Conservation (phyloP, 2,329 filamentous ascomycete genomes). For the Corinectria fuckeliana region DNA sequence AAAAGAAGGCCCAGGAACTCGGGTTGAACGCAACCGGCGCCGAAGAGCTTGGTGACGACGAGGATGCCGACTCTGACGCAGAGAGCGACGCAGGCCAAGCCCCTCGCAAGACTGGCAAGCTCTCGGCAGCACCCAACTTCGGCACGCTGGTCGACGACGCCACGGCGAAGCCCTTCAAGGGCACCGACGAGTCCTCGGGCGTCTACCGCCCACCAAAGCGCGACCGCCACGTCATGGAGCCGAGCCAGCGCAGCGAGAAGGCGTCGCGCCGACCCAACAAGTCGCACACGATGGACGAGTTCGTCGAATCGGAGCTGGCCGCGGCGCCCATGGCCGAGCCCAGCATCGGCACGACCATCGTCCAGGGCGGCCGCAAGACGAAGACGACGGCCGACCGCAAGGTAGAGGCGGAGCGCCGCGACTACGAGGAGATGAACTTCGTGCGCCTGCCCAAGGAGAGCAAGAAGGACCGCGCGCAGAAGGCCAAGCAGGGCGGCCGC, state of each 20-base stretch:
- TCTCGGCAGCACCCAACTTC: slow-evolving; percentile 43
- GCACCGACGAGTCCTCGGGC: slow-evolving; percentile 60
- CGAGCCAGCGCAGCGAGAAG: slow-evolving; percentile 66
- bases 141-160: slow-evolving; percentile 44
- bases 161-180: slow-evolving; percentile 34
- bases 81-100: slow-evolving; percentile 44
- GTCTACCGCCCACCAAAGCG: slow-evolving; percentile 91
- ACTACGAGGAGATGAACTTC: slow-evolving; percentile 94
- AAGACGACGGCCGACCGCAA: slow-evolving; percentile 80
- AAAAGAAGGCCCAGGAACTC: slow-evolving; percentile 46
- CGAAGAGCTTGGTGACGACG: slow-evolving; percentile 40
- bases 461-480: slow-evolving; percentile 84
- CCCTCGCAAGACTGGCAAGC: slow-evolving; percentile 33
- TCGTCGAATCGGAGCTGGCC: slow-evolving; percentile 84
- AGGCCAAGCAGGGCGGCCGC: slow-evolving; percentile 57
- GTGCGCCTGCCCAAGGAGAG: slow-evolving; percentile 82
- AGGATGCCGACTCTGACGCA: slow-evolving; percentile 46
- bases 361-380: slow-evolving; percentile 76
- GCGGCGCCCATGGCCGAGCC: slow-evolving; percentile 82
- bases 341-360: slow-evolving; percentile 90
- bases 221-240: slow-evolving; percentile 84
- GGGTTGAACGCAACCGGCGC: slow-evolving; percentile 35
- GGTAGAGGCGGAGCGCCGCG: slow-evolving; percentile 77
- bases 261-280: slow-evolving; percentile 68
- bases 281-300: slow-evolving; percentile 90